Percentiles rank a stretch among this genome's conserved stretches.
phyloP scores from a whole-genome alignment of 2,329 filamentous ascomycete species.

The Pseudocercospora fuligena region DNA sequence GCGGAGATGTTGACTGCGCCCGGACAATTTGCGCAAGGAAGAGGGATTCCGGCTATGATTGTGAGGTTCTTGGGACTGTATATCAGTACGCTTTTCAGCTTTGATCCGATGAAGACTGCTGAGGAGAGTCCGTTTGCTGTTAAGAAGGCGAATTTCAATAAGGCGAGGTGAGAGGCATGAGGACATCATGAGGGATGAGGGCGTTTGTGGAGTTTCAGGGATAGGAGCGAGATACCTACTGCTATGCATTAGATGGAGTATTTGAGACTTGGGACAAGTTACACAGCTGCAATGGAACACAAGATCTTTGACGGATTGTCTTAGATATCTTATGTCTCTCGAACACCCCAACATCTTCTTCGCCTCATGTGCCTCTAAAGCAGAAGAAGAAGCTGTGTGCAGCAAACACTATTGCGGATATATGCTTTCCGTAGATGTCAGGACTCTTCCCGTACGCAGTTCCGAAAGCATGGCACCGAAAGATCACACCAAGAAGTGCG shows the following conservation, averaged over 20 bases:
- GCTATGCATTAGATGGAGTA: not conserved
- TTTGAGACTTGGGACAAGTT: not conserved
- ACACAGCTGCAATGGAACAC: not conserved
- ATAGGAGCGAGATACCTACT: constrained; percentile 8
- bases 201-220: constrained; percentile 15
- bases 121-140: constrained; percentile 52
- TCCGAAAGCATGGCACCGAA: not conserved
- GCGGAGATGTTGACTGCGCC: constrained; percentile 35
- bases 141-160: constrained; percentile 31
- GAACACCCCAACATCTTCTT: not conserved
- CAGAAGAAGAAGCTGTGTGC: not conserved
- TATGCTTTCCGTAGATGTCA: not conserved
- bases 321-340: not conserved
- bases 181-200: constrained; percentile 12
- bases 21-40: constrained; percentile 38
- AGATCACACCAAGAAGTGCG: not conserved
- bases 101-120: constrained; percentile 51
- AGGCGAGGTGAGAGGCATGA: constrained; percentile 18
- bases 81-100: constrained; percentile 50
- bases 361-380: not conserved
- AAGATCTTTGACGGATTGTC: not conserved
- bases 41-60: constrained; percentile 45
- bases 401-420: not conserved
- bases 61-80: constrained; percentile 55
- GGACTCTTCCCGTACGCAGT: not conserved